A percentile compares a stretch with the other conserved stretches of the same genome.
These are phyloP conservation scores for Dactylellina leptospora DNA, from an alignment of 2,329 filamentous ascomycete genomes.

Conservation along the genomic window DNA sequence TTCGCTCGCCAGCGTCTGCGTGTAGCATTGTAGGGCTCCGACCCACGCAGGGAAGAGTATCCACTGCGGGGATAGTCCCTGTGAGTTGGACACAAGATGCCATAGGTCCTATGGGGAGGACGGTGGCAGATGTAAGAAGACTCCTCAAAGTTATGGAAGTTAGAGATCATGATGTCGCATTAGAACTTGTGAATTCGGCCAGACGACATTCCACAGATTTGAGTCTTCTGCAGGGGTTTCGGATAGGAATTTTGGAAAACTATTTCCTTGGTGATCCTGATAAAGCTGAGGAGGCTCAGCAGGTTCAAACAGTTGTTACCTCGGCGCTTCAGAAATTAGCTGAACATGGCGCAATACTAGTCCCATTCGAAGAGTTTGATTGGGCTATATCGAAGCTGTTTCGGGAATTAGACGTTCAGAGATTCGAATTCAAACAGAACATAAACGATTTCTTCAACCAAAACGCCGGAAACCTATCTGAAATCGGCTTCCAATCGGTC, in stretches of 20 bases:
- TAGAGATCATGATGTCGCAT: slow-evolving; percentile 55
- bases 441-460: slow-evolving; percentile 14
- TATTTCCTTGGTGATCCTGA: slow-evolving; percentile 9
- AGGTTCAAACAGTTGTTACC: neutral
- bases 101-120: slow-evolving; percentile 67
- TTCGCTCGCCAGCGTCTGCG: slow-evolving; percentile 70
- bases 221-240: neutral
- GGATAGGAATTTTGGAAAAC: slow-evolving; percentile 10
- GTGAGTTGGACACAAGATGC: slow-evolving; percentile 68
- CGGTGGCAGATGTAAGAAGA: slow-evolving; percentile 65
- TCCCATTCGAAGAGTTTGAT: neutral
- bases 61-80: slow-evolving; percentile 66
- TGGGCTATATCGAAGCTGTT: slow-evolving; percentile 12
- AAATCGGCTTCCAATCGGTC: slow-evolving; percentile 5
- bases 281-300: slow-evolving; percentile 1
- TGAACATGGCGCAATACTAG: neutral
- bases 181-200: no score
- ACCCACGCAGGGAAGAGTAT: slow-evolving; percentile 67
- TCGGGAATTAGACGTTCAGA: slow-evolving; percentile 10
- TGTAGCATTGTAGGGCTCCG: slow-evolving; percentile 70
- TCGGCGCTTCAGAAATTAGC: neutral
- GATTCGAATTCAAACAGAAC: slow-evolving; percentile 17
- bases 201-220: neutral
- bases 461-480: slow-evolving; percentile 4
- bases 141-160: slow-evolving; percentile 66